Evolutionary conservation across 345 rosid species (phyloP).

Genomic region (Melaleuca alternifolia): DNA sequence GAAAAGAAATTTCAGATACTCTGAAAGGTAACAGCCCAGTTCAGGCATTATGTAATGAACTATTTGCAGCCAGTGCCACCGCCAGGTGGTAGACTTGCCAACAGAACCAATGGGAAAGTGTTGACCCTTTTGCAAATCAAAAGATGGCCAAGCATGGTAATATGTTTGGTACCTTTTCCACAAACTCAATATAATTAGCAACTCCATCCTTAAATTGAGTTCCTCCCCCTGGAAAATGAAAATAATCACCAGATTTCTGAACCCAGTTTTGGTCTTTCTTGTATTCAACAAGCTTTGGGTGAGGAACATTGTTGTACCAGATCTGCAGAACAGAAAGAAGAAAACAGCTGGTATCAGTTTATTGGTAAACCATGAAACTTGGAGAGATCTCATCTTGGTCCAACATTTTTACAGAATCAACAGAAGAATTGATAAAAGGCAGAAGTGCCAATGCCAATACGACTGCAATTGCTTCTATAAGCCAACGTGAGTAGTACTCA

Average conservation of each 20-base stretch:
- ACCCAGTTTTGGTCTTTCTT: slow-evolving; percentile 96
- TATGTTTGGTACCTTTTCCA: slow-evolving; percentile 38
- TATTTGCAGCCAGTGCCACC: not conserved
- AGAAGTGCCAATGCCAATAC: not conserved
- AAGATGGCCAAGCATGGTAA: not conserved
- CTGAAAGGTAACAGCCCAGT: too few relatives aligned
- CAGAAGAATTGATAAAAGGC: not conserved
- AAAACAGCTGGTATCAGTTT: not conserved
- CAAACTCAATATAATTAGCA: slow-evolving; percentile 45
- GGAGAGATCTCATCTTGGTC: not conserved
- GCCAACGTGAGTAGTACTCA: not conserved
- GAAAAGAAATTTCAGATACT: too few relatives aligned
- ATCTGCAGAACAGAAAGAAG: slow-evolving; percentile 27
- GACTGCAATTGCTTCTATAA: not conserved
- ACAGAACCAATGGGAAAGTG: not conserved
- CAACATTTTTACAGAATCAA: not conserved
- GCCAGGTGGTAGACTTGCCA: not conserved
- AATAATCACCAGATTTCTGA: slow-evolving; percentile 46
- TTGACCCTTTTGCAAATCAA: not conserved
- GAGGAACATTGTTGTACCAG: slow-evolving; percentile 85
- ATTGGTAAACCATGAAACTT: not conserved
- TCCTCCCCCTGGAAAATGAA: slow-evolving; percentile 91
- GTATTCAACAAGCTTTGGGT: slow-evolving; percentile 91
- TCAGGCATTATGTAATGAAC: not conserved
- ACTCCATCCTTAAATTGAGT: slow-evolving; percentile 90